Evolutionary conservation across 2,329 filamentous ascomycete genomes (phyloP).

Genomic region (Torrubiella hemipterigena): DNA sequence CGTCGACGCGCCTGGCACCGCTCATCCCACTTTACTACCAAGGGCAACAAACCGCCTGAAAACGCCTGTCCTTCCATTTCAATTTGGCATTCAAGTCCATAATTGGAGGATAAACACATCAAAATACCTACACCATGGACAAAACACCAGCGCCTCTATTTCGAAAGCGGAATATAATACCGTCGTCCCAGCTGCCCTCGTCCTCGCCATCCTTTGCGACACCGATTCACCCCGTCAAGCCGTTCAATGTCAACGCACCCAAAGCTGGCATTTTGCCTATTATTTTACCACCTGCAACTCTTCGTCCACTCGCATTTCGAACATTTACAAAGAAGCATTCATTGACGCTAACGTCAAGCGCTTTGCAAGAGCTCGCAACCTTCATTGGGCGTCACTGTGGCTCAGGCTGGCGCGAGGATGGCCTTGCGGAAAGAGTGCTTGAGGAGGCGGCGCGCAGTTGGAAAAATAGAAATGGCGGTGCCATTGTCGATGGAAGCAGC

Average conservation of each 20-base stretch:
- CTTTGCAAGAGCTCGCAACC: slow-evolving; percentile 69
- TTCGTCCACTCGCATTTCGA: slow-evolving; percentile 84
- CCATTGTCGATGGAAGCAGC: slow-evolving; percentile 78
- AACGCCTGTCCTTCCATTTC: no score
- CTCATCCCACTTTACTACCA: no score
- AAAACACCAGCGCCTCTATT: slow-evolving; percentile 25
- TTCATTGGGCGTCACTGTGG: slow-evolving; percentile 94
- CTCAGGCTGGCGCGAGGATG: slow-evolving; percentile 91
- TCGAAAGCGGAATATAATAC: slow-evolving; percentile 19
- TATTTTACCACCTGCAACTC: slow-evolving; percentile 71
- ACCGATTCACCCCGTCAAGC: slow-evolving; percentile 65
- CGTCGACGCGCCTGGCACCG: no score
- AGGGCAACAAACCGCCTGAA: no score
- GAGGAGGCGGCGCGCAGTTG: slow-evolving; percentile 85
- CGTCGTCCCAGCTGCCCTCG: slow-evolving; percentile 58
- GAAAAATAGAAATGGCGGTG: slow-evolving; percentile 80
- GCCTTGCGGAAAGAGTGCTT: slow-evolving; percentile 79
- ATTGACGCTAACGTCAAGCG: slow-evolving; percentile 78
- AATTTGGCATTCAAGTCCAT: no score
- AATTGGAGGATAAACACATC: no score
- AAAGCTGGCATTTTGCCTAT: slow-evolving; percentile 71
- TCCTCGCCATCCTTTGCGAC: slow-evolving; percentile 88
- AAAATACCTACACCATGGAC: no score
- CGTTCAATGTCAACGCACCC: slow-evolving; percentile 41
- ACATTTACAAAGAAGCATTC: slow-evolving; percentile 98